phyloP scores from a whole-genome alignment of 176 grass and related monocot species.

The Areca catechu region DNA sequence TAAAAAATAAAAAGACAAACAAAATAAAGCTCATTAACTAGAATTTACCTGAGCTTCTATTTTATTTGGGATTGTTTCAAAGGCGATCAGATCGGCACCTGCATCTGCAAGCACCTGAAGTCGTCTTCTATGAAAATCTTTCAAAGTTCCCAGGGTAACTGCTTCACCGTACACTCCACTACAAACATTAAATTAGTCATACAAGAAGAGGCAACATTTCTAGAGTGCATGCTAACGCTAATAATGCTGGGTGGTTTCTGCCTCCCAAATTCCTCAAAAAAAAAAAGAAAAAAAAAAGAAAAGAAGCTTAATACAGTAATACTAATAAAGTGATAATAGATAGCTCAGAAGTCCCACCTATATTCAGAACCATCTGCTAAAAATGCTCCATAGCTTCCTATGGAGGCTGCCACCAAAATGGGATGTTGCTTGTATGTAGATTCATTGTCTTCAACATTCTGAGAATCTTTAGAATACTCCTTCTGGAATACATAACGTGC shows the following conservation, averaged over 20 bases:
- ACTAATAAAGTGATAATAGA: too few relatives aligned
- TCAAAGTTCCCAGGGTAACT: conserved; percentile 51
- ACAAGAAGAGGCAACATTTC: neutral
- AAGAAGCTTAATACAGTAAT: too few relatives aligned
- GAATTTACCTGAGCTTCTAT: conserved; percentile 73
- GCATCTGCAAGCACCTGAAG: conserved; percentile 73
- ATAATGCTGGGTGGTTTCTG: too few relatives aligned
- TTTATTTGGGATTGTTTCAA: conserved; percentile 97
- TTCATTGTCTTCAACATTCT: neutral
- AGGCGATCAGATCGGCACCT: conserved; percentile 76
- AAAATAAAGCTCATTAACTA: neutral
- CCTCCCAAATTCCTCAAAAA: too few relatives aligned
- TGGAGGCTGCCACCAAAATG: conserved; percentile 73
- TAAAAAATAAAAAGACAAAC: neutral
- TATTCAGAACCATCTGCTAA: conserved; percentile 97
- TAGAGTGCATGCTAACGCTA: too few relatives aligned
- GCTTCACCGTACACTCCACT: conserved; percentile 81
- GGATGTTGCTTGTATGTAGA: conserved; percentile 29
- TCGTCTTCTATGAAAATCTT: conserved; percentile 80
- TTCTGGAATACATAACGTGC: conserved; percentile 60
- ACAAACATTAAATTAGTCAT: neutral
- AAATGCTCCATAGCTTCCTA: conserved; percentile 97
- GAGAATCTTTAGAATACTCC: conserved; percentile 13
- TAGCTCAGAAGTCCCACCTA: conserved; percentile 29
- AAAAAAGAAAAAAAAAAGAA: too few relatives aligned